A percentile compares a stretch with the other conserved stretches of the same genome.
phyloP scores from a whole-genome alignment of 2,329 filamentous ascomycete species.

The Leptographium lundbergii region DNA sequence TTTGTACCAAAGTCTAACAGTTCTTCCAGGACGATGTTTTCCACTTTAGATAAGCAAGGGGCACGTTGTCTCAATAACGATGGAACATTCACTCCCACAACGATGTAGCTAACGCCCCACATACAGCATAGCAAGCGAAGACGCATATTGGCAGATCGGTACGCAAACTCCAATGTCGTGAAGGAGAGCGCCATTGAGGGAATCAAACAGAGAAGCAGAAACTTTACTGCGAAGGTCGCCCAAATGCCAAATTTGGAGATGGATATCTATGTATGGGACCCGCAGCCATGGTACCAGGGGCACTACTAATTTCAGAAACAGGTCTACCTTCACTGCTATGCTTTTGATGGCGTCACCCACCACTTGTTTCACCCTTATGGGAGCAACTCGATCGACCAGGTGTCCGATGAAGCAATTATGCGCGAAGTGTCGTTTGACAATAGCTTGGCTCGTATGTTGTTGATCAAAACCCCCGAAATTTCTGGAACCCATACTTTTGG shows the following conservation, averaged over 20 bases:
- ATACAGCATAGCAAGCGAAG: conserved; percentile 48
- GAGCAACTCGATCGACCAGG: conserved; percentile 39
- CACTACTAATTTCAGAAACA: too few relatives aligned
- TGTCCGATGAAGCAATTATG: not conserved
- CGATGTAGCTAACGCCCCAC: too few relatives aligned
- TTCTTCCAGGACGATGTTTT: not conserved
- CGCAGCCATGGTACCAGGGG: too few relatives aligned
- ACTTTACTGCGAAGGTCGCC: conserved; percentile 28
- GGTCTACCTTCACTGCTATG: conserved; percentile 45
- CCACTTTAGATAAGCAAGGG: not conserved
- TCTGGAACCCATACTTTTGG: too few relatives aligned
- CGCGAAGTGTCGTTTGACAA: not conserved
- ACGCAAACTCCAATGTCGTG: conserved; percentile 56
- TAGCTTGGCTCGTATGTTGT: not conserved
- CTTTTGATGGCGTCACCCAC: conserved; percentile 55
- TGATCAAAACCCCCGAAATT: too few relatives aligned
- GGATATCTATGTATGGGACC: not conserved
- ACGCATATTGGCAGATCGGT: conserved; percentile 50
- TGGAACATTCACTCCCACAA: too few relatives aligned
- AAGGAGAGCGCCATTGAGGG: conserved; percentile 39
- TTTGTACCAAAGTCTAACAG: not conserved
- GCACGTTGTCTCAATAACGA: too few relatives aligned
- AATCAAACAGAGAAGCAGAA: conserved; percentile 40
- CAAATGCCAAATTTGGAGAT: not conserved
- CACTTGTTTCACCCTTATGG: conserved; percentile 57